Evolutionary conservation across 768 basidiomycete genomes (phyloP).

Genomic region (Suillus discolor): DNA sequence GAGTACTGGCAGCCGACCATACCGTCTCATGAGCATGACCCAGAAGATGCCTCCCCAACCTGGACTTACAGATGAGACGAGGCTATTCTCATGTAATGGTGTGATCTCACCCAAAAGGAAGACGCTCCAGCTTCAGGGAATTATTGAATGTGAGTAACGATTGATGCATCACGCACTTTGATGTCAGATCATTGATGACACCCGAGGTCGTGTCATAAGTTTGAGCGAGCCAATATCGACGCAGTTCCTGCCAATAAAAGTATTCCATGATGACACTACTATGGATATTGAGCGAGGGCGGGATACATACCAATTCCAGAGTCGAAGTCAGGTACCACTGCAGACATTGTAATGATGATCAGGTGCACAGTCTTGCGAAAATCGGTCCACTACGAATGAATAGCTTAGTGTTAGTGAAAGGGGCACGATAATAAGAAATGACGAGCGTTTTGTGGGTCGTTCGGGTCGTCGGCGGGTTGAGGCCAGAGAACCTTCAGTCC

Average conservation of each 20-base stretch:
- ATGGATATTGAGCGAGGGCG: neutral
- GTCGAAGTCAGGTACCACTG: conserved; percentile 56
- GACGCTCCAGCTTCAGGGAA: conserved; percentile 44
- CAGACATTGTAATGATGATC: conserved; percentile 50
- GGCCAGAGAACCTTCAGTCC: conserved; percentile 56
- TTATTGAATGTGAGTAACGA: neutral
- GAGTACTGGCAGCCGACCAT: conserved; percentile 30
- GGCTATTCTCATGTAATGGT: neutral
- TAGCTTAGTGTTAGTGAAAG: neutral
- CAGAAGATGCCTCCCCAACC: conserved; percentile 34
- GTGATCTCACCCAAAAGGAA: conserved; percentile 42
- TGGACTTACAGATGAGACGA: conserved; percentile 7
- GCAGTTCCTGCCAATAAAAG: conserved; percentile 45
- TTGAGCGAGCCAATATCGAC: conserved; percentile 48
- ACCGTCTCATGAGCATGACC: conserved; percentile 34
- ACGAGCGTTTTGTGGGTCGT: conserved; percentile 57
- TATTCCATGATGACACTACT: neutral
- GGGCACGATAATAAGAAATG: neutral
- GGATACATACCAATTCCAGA: conserved; percentile 46
- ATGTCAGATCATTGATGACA: conserved; percentile 54
- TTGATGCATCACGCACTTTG: conserved; percentile 29
- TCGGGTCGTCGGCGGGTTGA: conserved; percentile 49
- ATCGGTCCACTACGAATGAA: conserved; percentile 43
- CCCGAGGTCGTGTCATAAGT: conserved; percentile 48
- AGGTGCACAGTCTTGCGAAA: conserved; percentile 49